Base-by-base conservation (phyloP, 2,329 filamentous ascomycete genomes). In the Ceratocystis harringtonii region DNA sequence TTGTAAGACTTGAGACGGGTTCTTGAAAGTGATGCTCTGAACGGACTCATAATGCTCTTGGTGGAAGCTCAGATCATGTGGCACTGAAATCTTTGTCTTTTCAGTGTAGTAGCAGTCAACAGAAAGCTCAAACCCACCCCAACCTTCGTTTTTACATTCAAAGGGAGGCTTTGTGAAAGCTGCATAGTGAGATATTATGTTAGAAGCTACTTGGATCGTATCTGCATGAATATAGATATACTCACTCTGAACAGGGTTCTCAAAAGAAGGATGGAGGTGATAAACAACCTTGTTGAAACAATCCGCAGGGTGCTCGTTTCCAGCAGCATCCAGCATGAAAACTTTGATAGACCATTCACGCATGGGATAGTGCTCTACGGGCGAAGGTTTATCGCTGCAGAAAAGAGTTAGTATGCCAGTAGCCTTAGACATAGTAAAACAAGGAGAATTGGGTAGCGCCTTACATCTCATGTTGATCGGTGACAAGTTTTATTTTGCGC, bases 121-220 rank as follows among this genome's bases (percentile, higher is more conserved):
- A 61, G 80, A 81, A 85, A 99, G 92, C 74, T 97, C 94, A 74
- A 99, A 99, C 78, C 97, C 94, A 72, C 94, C 94, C 94, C 94
- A 99, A 70, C 94, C 94, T 77, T 96, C 89, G 76, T 99, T 95
- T 69, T 85, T 80, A 76, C 95, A 95, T 69, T 82, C 82, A 78
- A 97, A 99, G 0, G 94, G 94, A 0, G 91, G 84, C 69, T 88
- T 86, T 73, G 86, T 87, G 78, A 96, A 88, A 28, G 84, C 89
- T 94, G 50, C 17, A 60, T n/a, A 22, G 5, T 32, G 55, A 58
- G 17, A 36, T 17, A 17, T 30, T 4, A 30, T 5, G 52, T 57
- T 28, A 57, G 52, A 30, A 15, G 10, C 3, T 30, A 12, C 28
- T 17, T 41, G 12, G 4, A 41, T 41, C 12, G 36, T 41, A 41